Percentiles rank a stretch among this genome's conserved stretches.
These are phyloP conservation scores for Solanum pimpinellifolium DNA, from an alignment of 257 asterid genomes.

Conservation along the genomic window DNA sequence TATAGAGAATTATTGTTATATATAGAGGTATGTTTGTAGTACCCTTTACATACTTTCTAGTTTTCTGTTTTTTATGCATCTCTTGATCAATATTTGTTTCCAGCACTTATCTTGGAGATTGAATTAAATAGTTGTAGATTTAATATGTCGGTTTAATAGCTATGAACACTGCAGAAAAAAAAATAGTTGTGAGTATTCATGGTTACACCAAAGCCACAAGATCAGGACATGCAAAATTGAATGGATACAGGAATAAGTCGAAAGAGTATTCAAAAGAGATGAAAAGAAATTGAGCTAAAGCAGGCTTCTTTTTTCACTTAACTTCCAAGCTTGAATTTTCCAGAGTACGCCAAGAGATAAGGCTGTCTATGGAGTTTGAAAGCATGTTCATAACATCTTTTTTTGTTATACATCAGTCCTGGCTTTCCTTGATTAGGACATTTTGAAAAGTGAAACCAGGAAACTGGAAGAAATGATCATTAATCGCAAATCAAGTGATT, in stretches of 20 bases:
- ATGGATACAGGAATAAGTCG: not conserved
- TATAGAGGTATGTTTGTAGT: not conserved
- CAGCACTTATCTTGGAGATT: not conserved
- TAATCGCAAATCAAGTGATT: not conserved
- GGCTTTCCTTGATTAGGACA: not conserved
- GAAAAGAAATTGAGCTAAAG: not conserved
- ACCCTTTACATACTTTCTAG: not conserved
- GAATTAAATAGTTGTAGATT: not conserved
- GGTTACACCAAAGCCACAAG: not conserved
- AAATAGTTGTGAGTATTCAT: not conserved
- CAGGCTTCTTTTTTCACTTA: not conserved
- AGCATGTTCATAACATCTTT: not conserved
- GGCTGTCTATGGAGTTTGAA: not conserved
- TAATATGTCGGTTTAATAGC: not conserved
- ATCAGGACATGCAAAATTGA: not conserved
- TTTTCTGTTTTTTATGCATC: not conserved
- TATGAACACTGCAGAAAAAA: not conserved
- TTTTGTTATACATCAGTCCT: not conserved
- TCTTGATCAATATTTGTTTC: not conserved
- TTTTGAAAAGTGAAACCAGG: not conserved
- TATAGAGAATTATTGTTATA: not conserved
- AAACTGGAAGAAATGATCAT: not conserved
- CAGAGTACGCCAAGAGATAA: not conserved
- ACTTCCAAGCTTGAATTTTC: not conserved
- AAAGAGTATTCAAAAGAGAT: not conserved